Base-by-base conservation (phyloP, 2,329 filamentous ascomycete species). In the Helotiales sp. region DNA sequence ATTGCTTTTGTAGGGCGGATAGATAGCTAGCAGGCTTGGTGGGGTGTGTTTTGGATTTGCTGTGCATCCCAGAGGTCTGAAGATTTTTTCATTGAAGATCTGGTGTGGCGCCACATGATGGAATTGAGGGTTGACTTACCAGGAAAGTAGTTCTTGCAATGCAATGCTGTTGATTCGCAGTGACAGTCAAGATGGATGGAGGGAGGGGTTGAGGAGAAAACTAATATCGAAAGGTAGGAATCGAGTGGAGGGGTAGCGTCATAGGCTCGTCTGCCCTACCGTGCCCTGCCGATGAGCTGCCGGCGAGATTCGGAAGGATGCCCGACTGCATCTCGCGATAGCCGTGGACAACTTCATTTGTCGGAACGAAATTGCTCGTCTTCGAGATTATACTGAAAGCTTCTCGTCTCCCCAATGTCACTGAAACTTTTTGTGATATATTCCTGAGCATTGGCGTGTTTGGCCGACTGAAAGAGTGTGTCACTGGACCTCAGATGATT, bases 241-340 rank as follows among this genome's bases (percentile, higher is more conserved):
- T 40, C 37, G 15, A 45, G 40, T 40, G 32, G 40, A n/a, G 43
- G 43, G 59, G 59, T 50, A 32, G 49, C 61, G 61, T 55, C 47
- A 63, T 54, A 15, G 40, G 26, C 17, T 34, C 43, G 26, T 13
- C 32, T 2, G 11, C 49, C 34, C 57, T 28, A 45, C 57, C 57
- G 37, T 60, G 37, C 24, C 30, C 45, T 37, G 45, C 59, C 59
- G 59, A 52, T 61, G 58, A 50, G 43, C 43, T 50, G 26, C 43
- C 58, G 58, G 58, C 58, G 58, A 60, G 45, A 61, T 50, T 52
- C 59, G 59, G 59, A 61, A 61, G 24, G n/a, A 30, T 24, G 13
- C 20, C 28, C 30, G 13, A 37, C n/a, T 34, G 22, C 28, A 34
- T n/a, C 10, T 37, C 28, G 28, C 15, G 5, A 24, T 50, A 37